Evolutionary conservation across 352 stramenopile genomes (phyloP).

Genomic region (Phytophthora agathidicida): DNA sequence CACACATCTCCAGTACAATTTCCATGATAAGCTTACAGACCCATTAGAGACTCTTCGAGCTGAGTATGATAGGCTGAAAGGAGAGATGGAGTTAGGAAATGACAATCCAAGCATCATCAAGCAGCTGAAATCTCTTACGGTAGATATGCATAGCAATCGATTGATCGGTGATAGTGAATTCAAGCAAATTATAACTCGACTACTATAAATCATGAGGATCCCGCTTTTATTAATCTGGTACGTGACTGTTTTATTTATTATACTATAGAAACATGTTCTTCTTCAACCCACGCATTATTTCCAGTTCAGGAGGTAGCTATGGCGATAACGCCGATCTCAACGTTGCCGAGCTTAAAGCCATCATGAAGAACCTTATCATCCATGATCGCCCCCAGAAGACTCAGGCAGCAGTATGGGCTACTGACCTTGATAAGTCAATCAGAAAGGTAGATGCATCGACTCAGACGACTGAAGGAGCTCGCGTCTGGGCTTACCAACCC

Average conservation of each 20-base stretch:
- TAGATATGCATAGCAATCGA: slow-evolving; percentile 29
- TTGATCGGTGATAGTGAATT: slow-evolving; percentile 24
- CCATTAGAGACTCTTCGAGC: slow-evolving; percentile 14
- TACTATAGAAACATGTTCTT: slow-evolving; percentile 20
- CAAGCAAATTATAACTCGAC: slow-evolving; percentile 13
- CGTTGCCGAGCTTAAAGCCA: slow-evolving; percentile 12
- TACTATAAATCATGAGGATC: slow-evolving; percentile 31
- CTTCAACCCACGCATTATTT: slow-evolving; percentile 27
- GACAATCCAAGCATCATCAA: no score
- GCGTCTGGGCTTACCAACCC: slow-evolving; percentile 15
- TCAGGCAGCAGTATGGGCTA: no score
- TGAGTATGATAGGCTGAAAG: slow-evolving; percentile 18
- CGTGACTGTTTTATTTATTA: slow-evolving; percentile 6
- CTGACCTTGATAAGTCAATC: slow-evolving; percentile 11
- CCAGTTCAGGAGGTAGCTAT: slow-evolving; percentile 24
- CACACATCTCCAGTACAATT: slow-evolving; percentile 13
- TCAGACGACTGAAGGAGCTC: slow-evolving; percentile 10
- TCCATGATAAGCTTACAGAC: slow-evolving; percentile 9
- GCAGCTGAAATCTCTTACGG: slow-evolving; percentile 12
- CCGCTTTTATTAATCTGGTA: slow-evolving; percentile 8
- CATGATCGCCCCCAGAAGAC: no score
- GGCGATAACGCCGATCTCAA: slow-evolving; percentile 29
- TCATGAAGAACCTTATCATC: slow-evolving; percentile 24
- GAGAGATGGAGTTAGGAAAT: slow-evolving; percentile 1
- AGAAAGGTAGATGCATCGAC: slow-evolving; percentile 17